phyloP scores from a whole-genome alignment of 108 stramenopile species.

The Nitzschia inconspicua region DNA sequence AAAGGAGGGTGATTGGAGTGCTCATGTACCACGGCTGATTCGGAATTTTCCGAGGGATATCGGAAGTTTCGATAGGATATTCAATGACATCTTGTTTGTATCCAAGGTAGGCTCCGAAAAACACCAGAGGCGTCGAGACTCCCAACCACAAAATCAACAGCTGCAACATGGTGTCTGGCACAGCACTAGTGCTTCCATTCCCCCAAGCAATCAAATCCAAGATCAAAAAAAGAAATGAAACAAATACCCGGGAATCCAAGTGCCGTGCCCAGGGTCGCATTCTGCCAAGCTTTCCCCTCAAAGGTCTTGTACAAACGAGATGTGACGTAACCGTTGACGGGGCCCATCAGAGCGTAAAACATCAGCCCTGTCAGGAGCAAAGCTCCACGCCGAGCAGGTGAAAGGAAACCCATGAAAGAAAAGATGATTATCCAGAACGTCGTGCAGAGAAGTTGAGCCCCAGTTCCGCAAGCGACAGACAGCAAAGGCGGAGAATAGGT shows the following conservation, averaged over 20 bases:
- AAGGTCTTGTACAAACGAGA: constrained; percentile 94
- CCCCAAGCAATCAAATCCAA: constrained; percentile 66
- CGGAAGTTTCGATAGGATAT: constrained; percentile 78
- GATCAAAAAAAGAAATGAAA: constrained; percentile 75
- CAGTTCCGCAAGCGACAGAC: constrained; percentile 80
- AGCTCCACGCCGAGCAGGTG: constrained; percentile 86
- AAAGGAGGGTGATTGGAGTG: constrained; percentile 52
- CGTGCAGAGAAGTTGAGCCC: constrained; percentile 78
- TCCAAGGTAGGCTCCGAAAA: constrained; percentile 89
- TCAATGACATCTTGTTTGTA: constrained; percentile 84
- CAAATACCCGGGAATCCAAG: constrained; percentile 74
- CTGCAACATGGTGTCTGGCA: constrained; percentile 78
- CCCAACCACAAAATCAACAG: constrained; percentile 85
- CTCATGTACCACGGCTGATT: constrained; percentile 81
- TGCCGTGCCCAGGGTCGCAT: constrained; percentile 74
- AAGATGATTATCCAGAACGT: constrained; percentile 70
- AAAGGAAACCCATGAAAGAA: constrained; percentile 84
- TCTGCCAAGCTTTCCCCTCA: constrained; percentile 82
- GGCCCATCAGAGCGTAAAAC: constrained; percentile 87
- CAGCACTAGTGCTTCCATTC: constrained; percentile 68
- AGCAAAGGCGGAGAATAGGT: constrained; percentile 59
- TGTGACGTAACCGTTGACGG: constrained; percentile 78
- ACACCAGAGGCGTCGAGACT: constrained; percentile 84
- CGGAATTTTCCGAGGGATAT: constrained; percentile 82
- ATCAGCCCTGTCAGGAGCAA: constrained; percentile 86